Percentiles rank a stretch among this genome's conserved stretches.
phyloP scores from a whole-genome alignment of 164 flowering plant species.

The Macadamia tetraphylla region DNA sequence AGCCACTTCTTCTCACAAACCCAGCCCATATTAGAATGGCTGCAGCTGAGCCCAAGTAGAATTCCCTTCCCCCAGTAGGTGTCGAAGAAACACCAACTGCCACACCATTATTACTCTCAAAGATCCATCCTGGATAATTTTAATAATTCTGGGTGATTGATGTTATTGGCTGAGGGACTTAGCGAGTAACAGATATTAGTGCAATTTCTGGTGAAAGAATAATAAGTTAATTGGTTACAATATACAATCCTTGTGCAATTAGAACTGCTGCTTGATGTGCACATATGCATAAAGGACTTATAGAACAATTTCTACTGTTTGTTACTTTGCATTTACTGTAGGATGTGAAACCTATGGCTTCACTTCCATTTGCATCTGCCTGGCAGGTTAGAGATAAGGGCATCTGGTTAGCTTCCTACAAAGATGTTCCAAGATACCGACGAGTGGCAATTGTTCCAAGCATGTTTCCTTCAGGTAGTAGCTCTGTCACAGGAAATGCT shows the following conservation, averaged over 20 bases:
- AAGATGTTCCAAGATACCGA: slow-evolving; percentile 47
- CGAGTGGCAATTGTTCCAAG: slow-evolving; percentile 51
- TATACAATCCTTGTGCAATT: neutral
- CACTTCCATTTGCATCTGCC: neutral
- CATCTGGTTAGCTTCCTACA: slow-evolving; percentile 63
- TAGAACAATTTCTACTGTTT: neutral
- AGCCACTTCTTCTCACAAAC: too few relatives aligned
- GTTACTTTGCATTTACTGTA: neutral
- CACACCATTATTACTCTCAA: too few relatives aligned
- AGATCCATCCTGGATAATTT: too few relatives aligned
- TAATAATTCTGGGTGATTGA: too few relatives aligned
- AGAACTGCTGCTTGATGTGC: neutral
- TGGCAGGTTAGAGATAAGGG: slow-evolving; percentile 88
- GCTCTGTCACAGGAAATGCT: slow-evolving; percentile 13
- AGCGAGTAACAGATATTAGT: too few relatives aligned
- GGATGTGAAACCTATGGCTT: neutral
- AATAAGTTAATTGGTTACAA: too few relatives aligned
- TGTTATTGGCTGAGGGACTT: too few relatives aligned
- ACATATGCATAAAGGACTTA: neutral
- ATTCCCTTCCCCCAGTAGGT: too few relatives aligned
- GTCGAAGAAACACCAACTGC: too few relatives aligned
- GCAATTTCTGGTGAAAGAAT: too few relatives aligned
- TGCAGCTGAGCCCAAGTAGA: too few relatives aligned
- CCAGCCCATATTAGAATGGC: too few relatives aligned
- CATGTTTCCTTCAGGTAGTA: slow-evolving; percentile 91